These are phyloP conservation scores for Backusella morwellensis DNA, from an alignment of 192 early-diverging fungal genomes.

Conservation along the genomic window DNA sequence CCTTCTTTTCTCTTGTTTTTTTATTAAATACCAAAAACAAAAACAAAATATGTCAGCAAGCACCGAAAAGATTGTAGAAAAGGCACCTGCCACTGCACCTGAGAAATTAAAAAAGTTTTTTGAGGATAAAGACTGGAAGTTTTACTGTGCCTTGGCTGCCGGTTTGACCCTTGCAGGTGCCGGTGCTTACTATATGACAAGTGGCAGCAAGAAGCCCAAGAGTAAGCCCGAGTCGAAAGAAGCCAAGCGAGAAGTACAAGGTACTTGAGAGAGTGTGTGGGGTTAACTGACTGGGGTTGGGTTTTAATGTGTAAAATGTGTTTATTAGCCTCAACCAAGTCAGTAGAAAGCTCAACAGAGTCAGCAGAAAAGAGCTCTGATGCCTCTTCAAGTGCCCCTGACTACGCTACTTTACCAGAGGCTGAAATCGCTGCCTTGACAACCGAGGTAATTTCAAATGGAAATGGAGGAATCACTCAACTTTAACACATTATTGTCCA, in stretches of 20 bases:
- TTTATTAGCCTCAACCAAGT: neutral
- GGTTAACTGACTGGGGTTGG: neutral
- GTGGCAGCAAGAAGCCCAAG: constrained; percentile 31
- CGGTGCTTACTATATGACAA: constrained; percentile 62
- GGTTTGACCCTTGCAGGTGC: constrained; percentile 58
- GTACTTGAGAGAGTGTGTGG: constrained; percentile 24
- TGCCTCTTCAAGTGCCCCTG: constrained; percentile 32
- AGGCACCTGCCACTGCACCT: neutral
- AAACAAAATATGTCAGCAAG: neutral
- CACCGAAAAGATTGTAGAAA: constrained; percentile 1
- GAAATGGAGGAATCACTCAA: neutral
- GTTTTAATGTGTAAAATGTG: neutral
- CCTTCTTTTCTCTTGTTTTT: neutral
- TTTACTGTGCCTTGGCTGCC: constrained; percentile 61
- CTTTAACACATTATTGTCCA: neutral
- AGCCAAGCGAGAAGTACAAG: constrained; percentile 37
- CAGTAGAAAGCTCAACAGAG: neutral
- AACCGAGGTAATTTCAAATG: constrained; percentile 31
- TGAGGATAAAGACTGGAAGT: constrained; percentile 63
- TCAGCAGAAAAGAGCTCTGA: constrained; percentile 21
- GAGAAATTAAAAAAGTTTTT: constrained; percentile 46
- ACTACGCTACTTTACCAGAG: constrained; percentile 44
- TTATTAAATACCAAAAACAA: neutral
- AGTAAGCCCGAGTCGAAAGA: constrained; percentile 21
- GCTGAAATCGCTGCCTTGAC: constrained; percentile 48